Evolutionary conservation across 176 grass and related monocot genomes (phyloP).

Genomic region (Juncus effusus): DNA sequence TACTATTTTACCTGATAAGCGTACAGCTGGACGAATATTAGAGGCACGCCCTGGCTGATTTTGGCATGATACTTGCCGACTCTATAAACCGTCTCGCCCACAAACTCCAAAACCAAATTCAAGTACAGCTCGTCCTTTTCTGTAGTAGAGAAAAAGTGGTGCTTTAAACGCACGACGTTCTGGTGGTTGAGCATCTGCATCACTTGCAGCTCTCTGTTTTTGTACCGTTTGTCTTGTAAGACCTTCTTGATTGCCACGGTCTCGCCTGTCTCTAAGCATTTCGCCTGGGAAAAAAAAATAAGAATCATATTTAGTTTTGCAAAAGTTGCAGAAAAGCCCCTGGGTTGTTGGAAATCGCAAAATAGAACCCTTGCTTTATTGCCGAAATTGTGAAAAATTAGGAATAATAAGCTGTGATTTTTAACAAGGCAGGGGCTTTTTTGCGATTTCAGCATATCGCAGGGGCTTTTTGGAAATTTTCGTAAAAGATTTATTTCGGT

Average conservation of each 20-base stretch:
- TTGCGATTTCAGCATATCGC: too few relatives aligned
- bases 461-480: too few relatives aligned
- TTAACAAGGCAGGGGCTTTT: too few relatives aligned
- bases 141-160: conserved; percentile 92
- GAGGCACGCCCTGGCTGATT: conserved; percentile 77
- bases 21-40: conserved; percentile 78
- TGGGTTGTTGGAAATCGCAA: too few relatives aligned
- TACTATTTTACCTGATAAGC: conserved; percentile 53
- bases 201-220: conserved; percentile 93
- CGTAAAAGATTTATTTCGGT: too few relatives aligned
- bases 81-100: conserved; percentile 79
- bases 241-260: conserved; percentile 96
- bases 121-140: conserved; percentile 91
- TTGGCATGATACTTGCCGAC: conserved; percentile 71
- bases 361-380: neutral
- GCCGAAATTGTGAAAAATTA: neutral
- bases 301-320: conserved; percentile 11
- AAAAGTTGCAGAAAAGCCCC: too few relatives aligned
- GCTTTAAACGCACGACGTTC: conserved; percentile 85
- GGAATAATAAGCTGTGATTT: too few relatives aligned
- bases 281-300: conserved; percentile 52
- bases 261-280: conserved; percentile 81
- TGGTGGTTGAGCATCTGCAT: conserved; percentile 91
- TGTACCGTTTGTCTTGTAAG: conserved; percentile 94
- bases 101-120: conserved; percentile 89